Evolutionary conservation across 1,284 basidiomycete genomes (phyloP).

Genomic region (Fomes fomentarius): DNA sequence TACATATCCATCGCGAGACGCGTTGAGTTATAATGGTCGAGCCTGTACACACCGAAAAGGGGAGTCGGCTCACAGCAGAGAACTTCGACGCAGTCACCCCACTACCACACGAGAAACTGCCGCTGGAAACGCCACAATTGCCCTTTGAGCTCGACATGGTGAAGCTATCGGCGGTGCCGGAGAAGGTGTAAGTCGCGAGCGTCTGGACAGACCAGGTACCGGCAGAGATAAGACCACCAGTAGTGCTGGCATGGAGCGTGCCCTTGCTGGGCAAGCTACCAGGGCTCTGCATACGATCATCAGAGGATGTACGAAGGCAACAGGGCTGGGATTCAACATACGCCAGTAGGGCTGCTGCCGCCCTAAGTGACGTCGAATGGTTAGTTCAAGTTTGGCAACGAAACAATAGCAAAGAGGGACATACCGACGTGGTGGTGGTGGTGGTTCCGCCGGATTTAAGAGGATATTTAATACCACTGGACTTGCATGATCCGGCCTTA

Average conservation of each 20-base stretch:
- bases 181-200: constrained; percentile 38
- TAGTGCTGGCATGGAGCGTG: constrained; percentile 38
- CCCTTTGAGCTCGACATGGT: constrained; percentile 45
- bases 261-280: constrained; percentile 46
- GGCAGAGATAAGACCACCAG: constrained; percentile 39
- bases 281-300: constrained; percentile 15
- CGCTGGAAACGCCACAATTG: constrained; percentile 38
- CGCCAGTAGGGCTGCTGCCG: constrained; percentile 20
- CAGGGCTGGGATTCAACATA: not conserved
- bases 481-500: constrained; percentile 51
- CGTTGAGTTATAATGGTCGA: not conserved
- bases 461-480: constrained; percentile 65
- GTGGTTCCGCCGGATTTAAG: constrained; percentile 48
- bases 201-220: constrained; percentile 45
- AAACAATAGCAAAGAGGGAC: no score
- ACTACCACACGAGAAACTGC: constrained; percentile 39
- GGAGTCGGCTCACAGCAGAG: constrained; percentile 46
- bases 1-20: constrained; percentile 23
- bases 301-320: not conserved
- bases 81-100: constrained; percentile 47
- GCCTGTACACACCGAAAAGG: not conserved
- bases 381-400: no score
- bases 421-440: no score
- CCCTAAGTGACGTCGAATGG: constrained; percentile 9
- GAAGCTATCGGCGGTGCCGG: constrained; percentile 37